Evolutionary conservation across 2,329 filamentous ascomycete species (phyloP), one percentile per base, ranked within the genome.

Genomic region (Penicillium sp.): DNA sequence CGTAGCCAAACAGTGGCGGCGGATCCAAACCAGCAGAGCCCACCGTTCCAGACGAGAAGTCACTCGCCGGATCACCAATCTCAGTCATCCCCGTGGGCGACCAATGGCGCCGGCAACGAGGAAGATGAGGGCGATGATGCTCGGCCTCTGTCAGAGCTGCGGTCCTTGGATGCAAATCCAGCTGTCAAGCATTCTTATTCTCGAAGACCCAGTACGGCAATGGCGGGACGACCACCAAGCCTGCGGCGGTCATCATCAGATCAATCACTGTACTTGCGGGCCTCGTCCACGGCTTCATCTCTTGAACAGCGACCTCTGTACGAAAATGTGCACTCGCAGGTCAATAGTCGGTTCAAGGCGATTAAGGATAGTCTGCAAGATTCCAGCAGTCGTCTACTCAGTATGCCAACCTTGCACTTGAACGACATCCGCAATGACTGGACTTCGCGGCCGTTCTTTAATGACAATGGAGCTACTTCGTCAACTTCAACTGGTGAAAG

Each of bases 341-440:
- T 90, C 49, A 96, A 95, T 55, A 87, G 84, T 51, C 77, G 90
- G 28, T 74, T 92, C 56, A 94, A 94, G 66, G 90, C 90, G 3
- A 85, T 96, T 59, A 84, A 81, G 56, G 89, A 95, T 59, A 93
- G 84, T 56, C 78, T 85, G 45, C 81, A 87, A 57, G 88, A 95
- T 52, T 85, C 88, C 2, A 85, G 80, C 37, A 85, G 80, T 55
- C 73, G 87, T 56, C 77, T 73, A 29, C 64, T 71, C 13, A 71
- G 64, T 52, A 65, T 70, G 55, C 67, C 69, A 3, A 66, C 52
- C 34, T 61, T 73, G 37, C 62, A 62, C 46, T 55, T 71, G 34
- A 59, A 59, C 8, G 57, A 63, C 32, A 53, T 67, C 18, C 56
- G 59, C 25, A 55, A 47, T 23, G 63, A 67, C 14, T 66, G 62